Conservation (phyloP, 495 filamentous ascomycete genomes). For the Annulohypoxylon bovei region DNA sequence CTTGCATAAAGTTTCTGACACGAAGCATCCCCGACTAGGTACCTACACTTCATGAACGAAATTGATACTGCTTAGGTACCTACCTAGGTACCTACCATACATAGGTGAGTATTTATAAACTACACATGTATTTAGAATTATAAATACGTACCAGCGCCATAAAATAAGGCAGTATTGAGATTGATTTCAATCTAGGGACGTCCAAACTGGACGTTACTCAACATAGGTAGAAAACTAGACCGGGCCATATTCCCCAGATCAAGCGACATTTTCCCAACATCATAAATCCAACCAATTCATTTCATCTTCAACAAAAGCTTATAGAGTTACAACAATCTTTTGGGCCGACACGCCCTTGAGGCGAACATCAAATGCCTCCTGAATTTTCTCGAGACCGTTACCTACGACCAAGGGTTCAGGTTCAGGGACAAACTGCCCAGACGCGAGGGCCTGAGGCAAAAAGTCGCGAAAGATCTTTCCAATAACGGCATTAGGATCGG, state of each 20-base stretch:
- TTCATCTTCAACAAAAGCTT: not conserved
- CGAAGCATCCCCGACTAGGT: too few relatives aligned
- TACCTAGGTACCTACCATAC: too few relatives aligned
- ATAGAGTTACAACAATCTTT: constrained; percentile 51
- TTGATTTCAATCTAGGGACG: not conserved
- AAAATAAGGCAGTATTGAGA: not conserved
- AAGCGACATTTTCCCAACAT: not conserved
- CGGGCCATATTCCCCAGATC: not conserved
- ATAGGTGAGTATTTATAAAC: too few relatives aligned
- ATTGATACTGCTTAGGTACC: too few relatives aligned
- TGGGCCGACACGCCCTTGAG: constrained; percentile 52
- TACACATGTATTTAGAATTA: not conserved
- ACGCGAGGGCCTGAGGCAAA: constrained; percentile 15
- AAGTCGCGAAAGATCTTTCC: constrained; percentile 21
- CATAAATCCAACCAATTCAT: not conserved
- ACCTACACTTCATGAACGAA: too few relatives aligned
- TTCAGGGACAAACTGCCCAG: constrained; percentile 18
- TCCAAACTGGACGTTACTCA: not conserved
- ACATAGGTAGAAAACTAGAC: not conserved
- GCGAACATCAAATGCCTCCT: constrained; percentile 20
- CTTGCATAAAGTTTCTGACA: too few relatives aligned
- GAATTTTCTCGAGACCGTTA: constrained; percentile 21
- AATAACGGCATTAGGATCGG: constrained; percentile 1
- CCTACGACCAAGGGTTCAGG: constrained; percentile 27
- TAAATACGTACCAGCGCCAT: not conserved